These are phyloP conservation scores for Stachybotrys chlorohalonatus DNA, from an alignment of 2,329 filamentous ascomycete genomes.

Conservation along the genomic window DNA sequence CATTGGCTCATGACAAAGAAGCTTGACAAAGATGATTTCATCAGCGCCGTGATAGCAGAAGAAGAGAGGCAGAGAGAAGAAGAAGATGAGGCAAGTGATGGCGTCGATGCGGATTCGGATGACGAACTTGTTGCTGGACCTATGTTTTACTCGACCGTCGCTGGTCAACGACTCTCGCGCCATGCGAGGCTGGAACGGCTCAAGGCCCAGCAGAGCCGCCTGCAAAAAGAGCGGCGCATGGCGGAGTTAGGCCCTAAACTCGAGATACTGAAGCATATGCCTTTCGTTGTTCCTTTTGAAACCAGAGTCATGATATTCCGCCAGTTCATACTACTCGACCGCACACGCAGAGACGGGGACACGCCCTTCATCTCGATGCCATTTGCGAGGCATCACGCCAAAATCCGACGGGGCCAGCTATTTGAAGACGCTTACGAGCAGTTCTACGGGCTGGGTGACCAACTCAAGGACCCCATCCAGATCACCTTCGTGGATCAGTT, in stretches of 20 bases:
- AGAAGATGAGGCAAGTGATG: constrained; percentile 22
- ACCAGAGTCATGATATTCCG: constrained; percentile 88
- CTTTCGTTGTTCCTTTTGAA: constrained; percentile 90
- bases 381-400: constrained; percentile 60
- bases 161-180: constrained; percentile 52
- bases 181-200: constrained; percentile 56
- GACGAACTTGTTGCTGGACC: constrained; percentile 18
- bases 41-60: constrained; percentile 77
- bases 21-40: constrained; percentile 84
- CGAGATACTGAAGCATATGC: constrained; percentile 91
- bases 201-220: constrained; percentile 55
- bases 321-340: constrained; percentile 78
- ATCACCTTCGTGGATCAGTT: constrained; percentile 95
- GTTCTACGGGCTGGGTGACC: constrained; percentile 73
- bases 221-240: constrained; percentile 60
- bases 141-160: constrained; percentile 22
- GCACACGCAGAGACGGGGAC: constrained; percentile 12
- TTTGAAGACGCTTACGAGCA: constrained; percentile 81
- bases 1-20: constrained; percentile 91
- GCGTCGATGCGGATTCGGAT: constrained; percentile 15
- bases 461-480: constrained; percentile 88
- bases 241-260: constrained; percentile 77
- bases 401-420: constrained; percentile 67
- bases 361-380: constrained; percentile 14
- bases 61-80: constrained; percentile 72